phyloP scores from a whole-genome alignment of 805 yeast genomes.

The Metschnikowia picachoensis region DNA sequence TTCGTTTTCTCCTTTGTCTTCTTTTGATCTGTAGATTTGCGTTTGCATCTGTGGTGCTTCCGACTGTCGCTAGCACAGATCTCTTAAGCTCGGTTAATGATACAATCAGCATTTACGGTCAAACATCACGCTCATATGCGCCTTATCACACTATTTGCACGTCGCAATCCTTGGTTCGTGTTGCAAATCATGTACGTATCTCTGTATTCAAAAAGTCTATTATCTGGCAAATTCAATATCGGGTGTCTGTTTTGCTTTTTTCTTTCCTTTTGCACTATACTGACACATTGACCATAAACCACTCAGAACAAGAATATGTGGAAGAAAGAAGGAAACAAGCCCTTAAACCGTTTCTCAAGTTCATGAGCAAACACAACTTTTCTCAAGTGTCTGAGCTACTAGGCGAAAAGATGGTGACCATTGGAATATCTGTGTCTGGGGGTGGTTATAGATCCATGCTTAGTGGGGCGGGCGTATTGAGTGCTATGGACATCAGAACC shows the following conservation, averaged over 20 bases:
- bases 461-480: conserved; percentile 51
- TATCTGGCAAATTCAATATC: not conserved
- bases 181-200: conserved; percentile 11
- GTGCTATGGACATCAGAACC: conserved; percentile 49
- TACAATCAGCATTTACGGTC: not conserved
- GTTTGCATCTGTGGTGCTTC: conserved; percentile 1
- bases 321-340: conserved; percentile 27
- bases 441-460: conserved; percentile 61
- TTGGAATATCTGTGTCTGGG: conserved; percentile 46
- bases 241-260: not conserved
- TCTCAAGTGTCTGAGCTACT: not conserved
- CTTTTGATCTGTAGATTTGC: not conserved
- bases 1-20: not conserved
- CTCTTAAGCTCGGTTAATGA: conserved; percentile 5
- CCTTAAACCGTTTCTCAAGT: conserved; percentile 23
- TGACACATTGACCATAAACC: conserved; percentile 8
- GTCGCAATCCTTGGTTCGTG: conserved; percentile 9
- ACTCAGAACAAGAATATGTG: conserved; percentile 26
- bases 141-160: conserved; percentile 14
- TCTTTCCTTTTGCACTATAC: not conserved
- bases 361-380: conserved; percentile 20
- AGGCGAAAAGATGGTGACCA: conserved; percentile 15
- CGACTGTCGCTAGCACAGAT: conserved; percentile 2
- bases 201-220: not conserved
- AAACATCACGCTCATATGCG: conserved; percentile 10